Evolutionary conservation across 2,329 filamentous ascomycete species (phyloP).

Genomic region (Trichoderma endophyticum): DNA sequence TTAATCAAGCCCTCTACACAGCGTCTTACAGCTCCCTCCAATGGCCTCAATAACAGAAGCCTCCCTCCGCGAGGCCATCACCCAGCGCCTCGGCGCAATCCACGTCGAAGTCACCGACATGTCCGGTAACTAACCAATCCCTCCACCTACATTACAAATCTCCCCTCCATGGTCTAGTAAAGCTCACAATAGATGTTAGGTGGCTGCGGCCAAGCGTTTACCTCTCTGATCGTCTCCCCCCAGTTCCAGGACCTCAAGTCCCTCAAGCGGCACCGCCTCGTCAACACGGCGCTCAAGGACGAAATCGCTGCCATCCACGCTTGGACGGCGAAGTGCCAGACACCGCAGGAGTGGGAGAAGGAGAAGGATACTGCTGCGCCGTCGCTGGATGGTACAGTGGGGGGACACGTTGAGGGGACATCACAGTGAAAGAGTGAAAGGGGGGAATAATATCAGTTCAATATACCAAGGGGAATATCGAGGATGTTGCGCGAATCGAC

Average conservation of each 20-base stretch:
- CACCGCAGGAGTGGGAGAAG: constrained; percentile 82
- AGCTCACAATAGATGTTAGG: constrained; percentile 36
- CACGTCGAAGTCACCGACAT: constrained; percentile 89
- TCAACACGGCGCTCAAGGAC: constrained; percentile 77
- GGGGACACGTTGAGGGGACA: constrained; percentile 40
- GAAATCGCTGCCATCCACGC: constrained; percentile 92
- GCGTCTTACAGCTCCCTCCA: too few species aligned
- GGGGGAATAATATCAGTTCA: neutral
- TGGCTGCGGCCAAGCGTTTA: constrained; percentile 61
- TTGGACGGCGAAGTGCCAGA: constrained; percentile 93
- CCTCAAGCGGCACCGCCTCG: constrained; percentile 80
- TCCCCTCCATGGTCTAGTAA: neutral
- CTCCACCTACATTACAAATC: neutral
- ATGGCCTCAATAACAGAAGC: constrained; percentile 70
- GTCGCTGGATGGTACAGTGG: constrained; percentile 44
- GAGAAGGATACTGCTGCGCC: constrained; percentile 45
- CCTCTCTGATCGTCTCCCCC: constrained; percentile 59
- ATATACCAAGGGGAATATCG: neutral
- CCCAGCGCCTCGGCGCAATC: constrained; percentile 65
- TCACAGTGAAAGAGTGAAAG: constrained; percentile 13
- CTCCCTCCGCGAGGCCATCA: constrained; percentile 65
- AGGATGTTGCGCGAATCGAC: neutral
- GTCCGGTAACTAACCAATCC: constrained; percentile 61
- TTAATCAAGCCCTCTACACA: too few species aligned
- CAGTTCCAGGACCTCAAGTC: constrained; percentile 69